Percentiles rank a stretch among this genome's conserved stretches.
Conservation (phyloP, 768 basidiomycete genomes). For the Cyclocybe aegerita region DNA sequence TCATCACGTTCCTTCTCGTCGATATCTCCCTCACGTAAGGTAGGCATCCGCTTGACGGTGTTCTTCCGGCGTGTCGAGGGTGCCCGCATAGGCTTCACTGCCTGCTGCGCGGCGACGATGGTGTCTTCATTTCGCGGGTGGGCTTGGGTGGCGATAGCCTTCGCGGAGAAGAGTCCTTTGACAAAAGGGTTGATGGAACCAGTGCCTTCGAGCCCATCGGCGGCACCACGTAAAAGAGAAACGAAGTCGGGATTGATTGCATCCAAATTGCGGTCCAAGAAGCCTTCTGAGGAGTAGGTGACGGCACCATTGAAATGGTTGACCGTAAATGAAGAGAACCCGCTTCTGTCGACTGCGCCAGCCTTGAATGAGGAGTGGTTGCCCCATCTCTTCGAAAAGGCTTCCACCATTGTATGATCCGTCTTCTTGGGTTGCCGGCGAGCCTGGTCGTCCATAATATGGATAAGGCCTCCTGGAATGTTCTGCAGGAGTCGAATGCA, state of each 20-base stretch:
- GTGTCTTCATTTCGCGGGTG: constrained; percentile 94
- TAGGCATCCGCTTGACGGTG: constrained; percentile 62
- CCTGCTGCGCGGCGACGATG: constrained; percentile 92
- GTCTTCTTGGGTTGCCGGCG: constrained; percentile 85
- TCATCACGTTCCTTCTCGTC: constrained; percentile 58
- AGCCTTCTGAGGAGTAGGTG: constrained; percentile 87
- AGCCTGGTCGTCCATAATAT: constrained; percentile 98
- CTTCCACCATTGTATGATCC: constrained; percentile 92
- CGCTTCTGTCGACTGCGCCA: constrained; percentile 70
- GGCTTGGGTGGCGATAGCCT: constrained; percentile 88
- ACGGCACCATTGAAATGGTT: constrained; percentile 91
- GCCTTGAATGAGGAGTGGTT: constrained; percentile 92
- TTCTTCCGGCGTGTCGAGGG: constrained; percentile 87
- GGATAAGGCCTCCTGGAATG: constrained; percentile 86
- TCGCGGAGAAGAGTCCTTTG: constrained; percentile 83
- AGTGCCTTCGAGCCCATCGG: constrained; percentile 58
- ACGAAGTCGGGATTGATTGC: constrained; percentile 93
- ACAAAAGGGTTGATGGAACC: constrained; percentile 92
- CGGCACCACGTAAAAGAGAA: constrained; percentile 74
- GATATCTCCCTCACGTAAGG: constrained; percentile 43
- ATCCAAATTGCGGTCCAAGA: constrained; percentile 87
- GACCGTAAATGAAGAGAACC: constrained; percentile 86
- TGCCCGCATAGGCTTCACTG: constrained; percentile 90
- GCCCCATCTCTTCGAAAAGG: constrained; percentile 91
- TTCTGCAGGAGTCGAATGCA: constrained; percentile 85